phyloP scores from a whole-genome alignment of 371 early-diverging fungal genomes.

The Mortierella sp. region DNA sequence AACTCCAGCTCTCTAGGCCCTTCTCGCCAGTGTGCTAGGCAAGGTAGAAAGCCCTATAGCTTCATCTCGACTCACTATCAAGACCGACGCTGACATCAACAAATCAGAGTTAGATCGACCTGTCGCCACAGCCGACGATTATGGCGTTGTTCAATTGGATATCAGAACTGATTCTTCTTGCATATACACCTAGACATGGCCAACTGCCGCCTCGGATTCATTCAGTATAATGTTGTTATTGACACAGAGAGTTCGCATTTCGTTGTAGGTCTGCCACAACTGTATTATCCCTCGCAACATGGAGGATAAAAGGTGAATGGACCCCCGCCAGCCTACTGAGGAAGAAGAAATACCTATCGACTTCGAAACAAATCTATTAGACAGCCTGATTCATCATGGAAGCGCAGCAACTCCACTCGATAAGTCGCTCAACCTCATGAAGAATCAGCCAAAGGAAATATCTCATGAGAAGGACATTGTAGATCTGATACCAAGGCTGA shows the following conservation, averaged over 20 bases:
- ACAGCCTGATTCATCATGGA: not conserved
- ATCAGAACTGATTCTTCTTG: conserved; percentile 27
- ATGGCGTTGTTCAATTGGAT: conserved; percentile 46
- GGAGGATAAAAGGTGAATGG: not conserved
- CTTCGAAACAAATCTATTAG: not conserved
- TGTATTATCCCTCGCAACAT: conserved; percentile 27
- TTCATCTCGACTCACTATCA: not conserved
- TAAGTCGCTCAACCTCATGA: conserved; percentile 3
- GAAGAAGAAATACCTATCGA: conserved; percentile 52
- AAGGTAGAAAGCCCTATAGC: not conserved
- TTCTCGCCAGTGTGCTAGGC: conserved; percentile 19
- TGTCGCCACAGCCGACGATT: conserved; percentile 23
- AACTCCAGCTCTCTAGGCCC: conserved; percentile 43
- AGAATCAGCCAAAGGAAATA: not conserved
- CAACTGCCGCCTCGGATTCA: not conserved
- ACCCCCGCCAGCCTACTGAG: conserved; percentile 16
- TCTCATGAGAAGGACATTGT: not conserved
- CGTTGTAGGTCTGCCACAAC: conserved; percentile 40
- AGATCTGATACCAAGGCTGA: not conserved
- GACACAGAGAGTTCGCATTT: conserved; percentile 54
- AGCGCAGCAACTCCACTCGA: not conserved
- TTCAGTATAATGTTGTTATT: conserved; percentile 50
- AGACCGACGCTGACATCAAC: not conserved
- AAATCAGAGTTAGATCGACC: not conserved
- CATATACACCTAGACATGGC: not conserved